These are phyloP conservation scores for Citropsis articulata DNA, from an alignment of 345 rosid genomes.

Conservation along the genomic window DNA sequence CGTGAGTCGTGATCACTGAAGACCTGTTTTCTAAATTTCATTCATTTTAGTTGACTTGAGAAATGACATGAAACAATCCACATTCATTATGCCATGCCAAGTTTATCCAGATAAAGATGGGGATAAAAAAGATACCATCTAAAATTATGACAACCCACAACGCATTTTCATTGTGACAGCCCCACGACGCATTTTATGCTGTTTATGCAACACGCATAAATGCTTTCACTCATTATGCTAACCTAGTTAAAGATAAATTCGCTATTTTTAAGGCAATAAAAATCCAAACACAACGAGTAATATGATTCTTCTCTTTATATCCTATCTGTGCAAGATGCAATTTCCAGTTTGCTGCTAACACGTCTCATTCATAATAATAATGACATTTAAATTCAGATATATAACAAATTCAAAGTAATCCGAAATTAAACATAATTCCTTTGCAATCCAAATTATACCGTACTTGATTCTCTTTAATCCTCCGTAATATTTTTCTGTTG, in stretches of 20 bases:
- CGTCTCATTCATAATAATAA: background rate
- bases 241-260: background rate
- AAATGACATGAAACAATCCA: background rate
- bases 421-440: background rate
- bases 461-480: background rate
- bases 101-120: background rate
- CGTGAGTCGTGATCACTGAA: background rate
- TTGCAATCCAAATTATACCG: background rate
- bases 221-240: background rate
- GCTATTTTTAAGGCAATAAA: background rate
- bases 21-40: background rate
- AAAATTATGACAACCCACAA: background rate
- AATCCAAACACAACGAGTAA: background rate
- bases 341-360: background rate
- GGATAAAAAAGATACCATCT: background rate
- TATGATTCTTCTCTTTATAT: background rate
- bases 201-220: background rate
- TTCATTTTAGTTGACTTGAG: background rate
- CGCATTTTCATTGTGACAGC: background rate
- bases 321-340: no score
- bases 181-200: background rate
- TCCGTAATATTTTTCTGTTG: background rate
- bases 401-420: background rate
- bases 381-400: no score
- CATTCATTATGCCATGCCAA: background rate